Conservation (phyloP, 2,329 filamentous ascomycete genomes). For the Furcasterigmium sp. region DNA sequence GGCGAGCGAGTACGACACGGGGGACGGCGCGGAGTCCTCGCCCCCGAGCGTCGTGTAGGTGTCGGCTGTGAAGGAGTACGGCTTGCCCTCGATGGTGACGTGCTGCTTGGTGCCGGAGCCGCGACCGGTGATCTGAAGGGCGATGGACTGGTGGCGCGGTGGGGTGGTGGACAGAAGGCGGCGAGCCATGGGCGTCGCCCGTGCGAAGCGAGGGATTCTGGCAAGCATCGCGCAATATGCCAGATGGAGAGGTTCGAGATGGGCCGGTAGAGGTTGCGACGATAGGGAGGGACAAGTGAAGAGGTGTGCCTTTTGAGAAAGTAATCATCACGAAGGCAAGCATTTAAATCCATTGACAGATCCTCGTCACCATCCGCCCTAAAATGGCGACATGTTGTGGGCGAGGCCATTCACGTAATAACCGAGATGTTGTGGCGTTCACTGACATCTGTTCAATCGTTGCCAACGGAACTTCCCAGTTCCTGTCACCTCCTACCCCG, state of each 20-base stretch:
- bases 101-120: conserved; percentile 17
- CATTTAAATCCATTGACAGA: background rate
- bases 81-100: conserved; percentile 17
- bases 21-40: conserved; percentile 18
- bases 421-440: background rate
- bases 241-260: too few relatives aligned
- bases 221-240: background rate
- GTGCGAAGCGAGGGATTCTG: background rate
- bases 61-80: conserved; percentile 19
- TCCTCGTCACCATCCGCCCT: background rate
- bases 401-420: background rate
- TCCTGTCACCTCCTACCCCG: too few relatives aligned
- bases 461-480: too few relatives aligned
- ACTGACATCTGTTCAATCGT: too few relatives aligned
- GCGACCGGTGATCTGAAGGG: conserved; percentile 15
- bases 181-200: background rate
- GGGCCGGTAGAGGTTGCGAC: background rate
- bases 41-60: conserved; percentile 22
- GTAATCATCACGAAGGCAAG: background rate
- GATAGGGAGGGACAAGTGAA: background rate
- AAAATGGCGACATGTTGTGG: background rate
- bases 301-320: background rate
- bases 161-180: background rate
- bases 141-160: conserved; percentile 8
- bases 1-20: conserved; percentile 20